Conservation (phyloP, 805 yeast species). For the Candida jianshihensis region DNA sequence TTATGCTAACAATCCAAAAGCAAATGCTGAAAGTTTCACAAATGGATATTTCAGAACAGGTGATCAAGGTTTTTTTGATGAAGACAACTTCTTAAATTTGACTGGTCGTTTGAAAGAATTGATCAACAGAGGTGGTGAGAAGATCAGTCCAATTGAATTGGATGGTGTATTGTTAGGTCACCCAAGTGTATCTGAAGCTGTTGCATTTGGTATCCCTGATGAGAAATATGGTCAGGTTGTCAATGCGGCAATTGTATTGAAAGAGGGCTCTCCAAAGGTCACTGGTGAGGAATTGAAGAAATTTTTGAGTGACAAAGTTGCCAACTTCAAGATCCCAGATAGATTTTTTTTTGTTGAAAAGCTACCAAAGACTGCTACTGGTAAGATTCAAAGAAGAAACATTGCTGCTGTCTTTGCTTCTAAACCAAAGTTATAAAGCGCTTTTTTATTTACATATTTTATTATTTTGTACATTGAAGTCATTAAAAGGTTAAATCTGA, state of each 20-base stretch:
- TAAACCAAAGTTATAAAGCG: slow-evolving; percentile 23
- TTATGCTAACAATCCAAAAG: slow-evolving; percentile 64
- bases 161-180: slow-evolving; percentile 55
- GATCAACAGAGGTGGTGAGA: slow-evolving; percentile 74
- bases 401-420: slow-evolving; percentile 47
- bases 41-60: slow-evolving; percentile 66
- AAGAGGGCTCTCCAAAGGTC: slow-evolving; percentile 27
- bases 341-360: slow-evolving; percentile 50
- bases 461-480: not conserved
- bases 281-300: slow-evolving; percentile 38
- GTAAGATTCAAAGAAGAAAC: slow-evolving; percentile 64
- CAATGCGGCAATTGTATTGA: slow-evolving; percentile 60
- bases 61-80: slow-evolving; percentile 61
- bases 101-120: slow-evolving; percentile 71
- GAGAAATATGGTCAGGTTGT: slow-evolving; percentile 66
- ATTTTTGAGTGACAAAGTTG: slow-evolving; percentile 38
- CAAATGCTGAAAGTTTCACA: slow-evolving; percentile 62
- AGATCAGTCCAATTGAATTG: slow-evolving; percentile 66
- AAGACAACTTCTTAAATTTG: slow-evolving; percentile 50
- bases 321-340: slow-evolving; percentile 56
- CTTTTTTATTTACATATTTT: too few relatives aligned
- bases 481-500: not conserved
- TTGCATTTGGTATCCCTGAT: slow-evolving; percentile 61
- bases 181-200: slow-evolving; percentile 63
- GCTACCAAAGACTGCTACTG: slow-evolving; percentile 73